Percentiles rank a stretch among this genome's conserved stretches.
These are phyloP conservation scores for Cyclocybe aegerita DNA, from an alignment of 768 basidiomycete genomes.

Conservation along the genomic window DNA sequence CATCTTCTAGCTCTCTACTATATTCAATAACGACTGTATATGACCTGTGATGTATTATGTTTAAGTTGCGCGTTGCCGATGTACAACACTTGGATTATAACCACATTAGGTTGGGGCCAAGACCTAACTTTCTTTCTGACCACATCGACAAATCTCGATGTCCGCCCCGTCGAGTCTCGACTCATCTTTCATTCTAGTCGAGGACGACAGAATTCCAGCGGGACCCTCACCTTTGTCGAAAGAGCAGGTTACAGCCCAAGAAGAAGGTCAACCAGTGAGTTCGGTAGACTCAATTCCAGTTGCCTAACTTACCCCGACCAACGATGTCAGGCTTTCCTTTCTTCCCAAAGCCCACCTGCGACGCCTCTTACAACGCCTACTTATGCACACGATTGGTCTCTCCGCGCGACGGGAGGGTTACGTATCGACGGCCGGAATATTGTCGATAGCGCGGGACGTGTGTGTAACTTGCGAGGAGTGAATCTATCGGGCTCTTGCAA, in stretches of 20 bases:
- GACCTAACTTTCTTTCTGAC: too few relatives aligned
- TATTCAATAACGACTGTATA: too few relatives aligned
- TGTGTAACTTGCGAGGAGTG: constrained; percentile 80
- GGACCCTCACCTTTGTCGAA: neutral
- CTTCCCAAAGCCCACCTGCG: constrained; percentile 46
- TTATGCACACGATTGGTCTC: constrained; percentile 78
- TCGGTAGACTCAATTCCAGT: neutral
- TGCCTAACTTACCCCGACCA: neutral
- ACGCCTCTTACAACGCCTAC: constrained; percentile 44
- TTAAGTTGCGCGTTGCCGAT: too few relatives aligned
- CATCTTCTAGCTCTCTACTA: too few relatives aligned
- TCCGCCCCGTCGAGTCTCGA: constrained; percentile 39
- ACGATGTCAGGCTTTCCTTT: constrained; percentile 32
- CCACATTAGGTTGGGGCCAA: too few relatives aligned
- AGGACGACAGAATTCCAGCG: constrained; percentile 18
- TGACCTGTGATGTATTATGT: too few relatives aligned
- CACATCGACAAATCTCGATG: neutral
- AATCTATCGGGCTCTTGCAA: constrained; percentile 86
- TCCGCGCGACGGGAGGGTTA: constrained; percentile 43
- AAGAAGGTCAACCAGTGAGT: neutral
- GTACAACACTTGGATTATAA: too few relatives aligned
- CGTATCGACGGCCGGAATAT: constrained; percentile 75
- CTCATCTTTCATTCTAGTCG: constrained; percentile 49
- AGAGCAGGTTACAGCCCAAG: neutral
- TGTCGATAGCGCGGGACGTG: constrained; percentile 75